Base-by-base conservation (phyloP, 2,329 filamentous ascomycete genomes). In the Blastomyces silverae region DNA sequence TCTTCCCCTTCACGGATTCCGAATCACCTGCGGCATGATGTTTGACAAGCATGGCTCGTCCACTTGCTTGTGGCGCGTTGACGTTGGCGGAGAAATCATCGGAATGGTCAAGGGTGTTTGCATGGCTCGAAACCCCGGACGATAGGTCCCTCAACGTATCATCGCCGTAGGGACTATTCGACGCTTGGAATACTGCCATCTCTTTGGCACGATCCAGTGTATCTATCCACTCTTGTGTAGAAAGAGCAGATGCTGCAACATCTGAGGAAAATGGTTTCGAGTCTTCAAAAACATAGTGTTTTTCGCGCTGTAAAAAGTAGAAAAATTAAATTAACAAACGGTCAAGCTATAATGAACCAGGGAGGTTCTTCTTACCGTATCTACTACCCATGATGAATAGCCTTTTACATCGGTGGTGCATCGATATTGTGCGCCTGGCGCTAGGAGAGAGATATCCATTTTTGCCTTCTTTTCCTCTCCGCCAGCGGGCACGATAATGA, bases 391-490 rank as follows among this genome's bases (percentile, higher is more conserved):
- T 66, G 90, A 87, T 37, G 87, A 88, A 78, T 93, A 84, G 34
- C 92, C 92, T 77, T 96, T 97, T n/a, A 86, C 82, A 76, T 96
- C 94, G 57, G 88, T 84, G 70, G 90, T 90, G 62, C 84, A 91
- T 74, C 85, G 89, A 87, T 91, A 97, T 34, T 85, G 81, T 70
- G 87, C 91, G 63, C 91, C 92, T 1, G 88, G 81, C 1, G 84
- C 83, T 25, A 96, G 80, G 34, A 99, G 82, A n/a, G 90, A 91
- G 46, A 99, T 86, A 70, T 99, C 94, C 71, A 91, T 85, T 75
- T 99, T 99, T 28, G 91, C 85, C 76, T 94, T 92, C 79, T 99
- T 99, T 74, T 97, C 93, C 68, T 96, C 94, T 0, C 93, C 94
- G 7, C 93, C 92, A 31, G 92, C 89, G 5, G 94, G 90, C 15